Evolutionary conservation across 192 early-diverging fungal species (phyloP).

Genomic region (Mortierella claussenii): DNA sequence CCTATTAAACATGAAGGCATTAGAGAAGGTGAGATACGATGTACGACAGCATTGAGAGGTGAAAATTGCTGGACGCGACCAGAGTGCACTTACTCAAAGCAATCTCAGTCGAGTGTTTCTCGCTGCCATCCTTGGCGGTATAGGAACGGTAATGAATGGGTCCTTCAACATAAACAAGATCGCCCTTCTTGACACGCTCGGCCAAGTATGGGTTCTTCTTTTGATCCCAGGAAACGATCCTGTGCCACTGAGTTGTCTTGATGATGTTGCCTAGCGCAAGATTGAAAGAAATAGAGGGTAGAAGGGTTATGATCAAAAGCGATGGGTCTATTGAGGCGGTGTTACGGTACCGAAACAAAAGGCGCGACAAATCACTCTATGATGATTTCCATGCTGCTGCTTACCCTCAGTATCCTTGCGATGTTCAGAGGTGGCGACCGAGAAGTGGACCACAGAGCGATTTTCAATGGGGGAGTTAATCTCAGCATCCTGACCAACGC

Average conservation of each 20-base stretch:
- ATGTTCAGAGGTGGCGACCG: slow-evolving; percentile 69
- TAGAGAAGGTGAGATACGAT: too few relatives aligned
- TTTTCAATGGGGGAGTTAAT: slow-evolving; percentile 52
- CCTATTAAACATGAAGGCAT: too few relatives aligned
- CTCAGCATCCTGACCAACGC: slow-evolving; percentile 69
- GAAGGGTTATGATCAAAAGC: neutral
- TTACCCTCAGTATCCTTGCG: slow-evolving; percentile 68
- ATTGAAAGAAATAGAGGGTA: neutral
- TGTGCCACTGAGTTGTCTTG: slow-evolving; percentile 78
- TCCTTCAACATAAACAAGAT: slow-evolving; percentile 73
- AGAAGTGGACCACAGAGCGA: slow-evolving; percentile 63
- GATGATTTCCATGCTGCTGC: neutral
- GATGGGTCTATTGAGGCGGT: too few relatives aligned
- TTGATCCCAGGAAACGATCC: slow-evolving; percentile 59
- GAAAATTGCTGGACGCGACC: too few relatives aligned
- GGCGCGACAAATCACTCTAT: neutral
- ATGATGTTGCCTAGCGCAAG: slow-evolving; percentile 63
- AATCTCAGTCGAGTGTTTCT: slow-evolving; percentile 64
- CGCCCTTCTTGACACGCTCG: slow-evolving; percentile 69
- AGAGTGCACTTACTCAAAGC: slow-evolving; percentile 60
- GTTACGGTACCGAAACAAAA: too few relatives aligned
- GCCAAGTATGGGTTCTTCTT: slow-evolving; percentile 46
- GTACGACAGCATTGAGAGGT: too few relatives aligned
- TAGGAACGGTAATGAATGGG: slow-evolving; percentile 70
- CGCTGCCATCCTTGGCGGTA: slow-evolving; percentile 70